Conservation (phyloP, 768 basidiomycete species). For the Strobilomyces confusus region DNA sequence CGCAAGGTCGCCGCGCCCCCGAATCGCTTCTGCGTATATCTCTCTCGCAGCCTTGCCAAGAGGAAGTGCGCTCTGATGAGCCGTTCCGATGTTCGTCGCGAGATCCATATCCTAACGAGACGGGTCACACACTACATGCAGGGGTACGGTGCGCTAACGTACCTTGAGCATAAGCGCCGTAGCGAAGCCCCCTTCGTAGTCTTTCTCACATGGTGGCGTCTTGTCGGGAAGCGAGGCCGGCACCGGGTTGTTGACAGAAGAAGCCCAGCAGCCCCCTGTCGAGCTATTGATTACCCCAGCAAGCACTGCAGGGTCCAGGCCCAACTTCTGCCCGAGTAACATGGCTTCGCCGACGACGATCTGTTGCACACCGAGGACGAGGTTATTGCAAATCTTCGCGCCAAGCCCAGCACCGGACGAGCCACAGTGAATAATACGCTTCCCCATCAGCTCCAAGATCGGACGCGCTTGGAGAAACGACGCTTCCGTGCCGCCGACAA, state of each 20-base stretch:
- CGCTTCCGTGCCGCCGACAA: constrained; percentile 73
- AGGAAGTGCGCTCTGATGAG: constrained; percentile 50
- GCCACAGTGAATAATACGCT: constrained; percentile 79
- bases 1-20: constrained; percentile 54
- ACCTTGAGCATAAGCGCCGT: constrained; percentile 84
- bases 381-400: constrained; percentile 91
- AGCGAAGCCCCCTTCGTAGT: constrained; percentile 85
- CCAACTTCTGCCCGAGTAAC: constrained; percentile 80
- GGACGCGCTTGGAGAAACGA: constrained; percentile 57
- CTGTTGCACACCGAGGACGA: constrained; percentile 74
- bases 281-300: constrained; percentile 84
- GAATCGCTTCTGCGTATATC: constrained; percentile 57
- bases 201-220: constrained; percentile 77
- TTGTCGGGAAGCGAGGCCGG: constrained; percentile 65
- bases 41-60: constrained; percentile 60
- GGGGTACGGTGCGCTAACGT: background rate
- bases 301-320: constrained; percentile 69
- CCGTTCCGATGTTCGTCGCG: constrained; percentile 59
- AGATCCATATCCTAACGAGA: constrained; percentile 74
- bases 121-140: constrained; percentile 5
- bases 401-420: constrained; percentile 76
- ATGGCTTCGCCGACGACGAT: constrained; percentile 87
- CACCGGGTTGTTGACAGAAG: constrained; percentile 85
- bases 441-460: constrained; percentile 71
- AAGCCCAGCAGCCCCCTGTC: constrained; percentile 81